These are phyloP conservation scores for Eimeria mitis DNA, from an alignment of 169 alveolate genomes.

Conservation along the genomic window DNA sequence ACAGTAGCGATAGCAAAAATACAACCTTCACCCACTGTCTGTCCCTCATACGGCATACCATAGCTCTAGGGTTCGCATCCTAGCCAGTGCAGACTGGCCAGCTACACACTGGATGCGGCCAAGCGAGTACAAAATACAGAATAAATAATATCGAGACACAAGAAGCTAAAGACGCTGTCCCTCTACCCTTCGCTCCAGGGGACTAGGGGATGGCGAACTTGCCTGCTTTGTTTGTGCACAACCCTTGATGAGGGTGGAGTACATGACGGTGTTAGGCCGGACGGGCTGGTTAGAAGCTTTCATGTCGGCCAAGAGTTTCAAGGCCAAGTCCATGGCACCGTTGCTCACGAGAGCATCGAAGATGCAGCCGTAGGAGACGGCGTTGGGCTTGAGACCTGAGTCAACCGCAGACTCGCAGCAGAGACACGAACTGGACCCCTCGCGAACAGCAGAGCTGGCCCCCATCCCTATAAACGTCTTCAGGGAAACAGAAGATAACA, in stretches of 20 bases:
- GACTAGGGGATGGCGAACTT: background rate
- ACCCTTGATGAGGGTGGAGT: constrained; percentile 95
- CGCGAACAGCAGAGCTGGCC: background rate
- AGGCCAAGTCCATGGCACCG: constrained; percentile 92
- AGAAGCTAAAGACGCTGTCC: background rate
- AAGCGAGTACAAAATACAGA: background rate
- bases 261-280: constrained; percentile 94
- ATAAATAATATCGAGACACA: too few species aligned
- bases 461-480: background rate
- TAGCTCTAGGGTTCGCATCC: background rate
- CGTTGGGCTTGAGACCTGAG: constrained; percentile 85
- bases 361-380: constrained; percentile 94
- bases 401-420: background rate
- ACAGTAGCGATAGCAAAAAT: background rate
- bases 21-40: background rate
- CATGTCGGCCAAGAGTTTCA: constrained; percentile 93
- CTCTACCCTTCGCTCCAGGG: background rate
- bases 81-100: background rate
- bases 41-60: background rate
- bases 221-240: constrained; percentile 92
- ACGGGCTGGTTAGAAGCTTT: constrained; percentile 86
- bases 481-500: background rate
- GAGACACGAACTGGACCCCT: background rate
- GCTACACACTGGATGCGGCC: background rate
- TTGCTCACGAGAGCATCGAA: constrained; percentile 96